Percentiles rank a stretch among this genome's conserved stretches.
These are phyloP conservation scores for Scedosporium apiospermum DNA, from an alignment of 2,329 filamentous ascomycete genomes.

Conservation along the genomic window DNA sequence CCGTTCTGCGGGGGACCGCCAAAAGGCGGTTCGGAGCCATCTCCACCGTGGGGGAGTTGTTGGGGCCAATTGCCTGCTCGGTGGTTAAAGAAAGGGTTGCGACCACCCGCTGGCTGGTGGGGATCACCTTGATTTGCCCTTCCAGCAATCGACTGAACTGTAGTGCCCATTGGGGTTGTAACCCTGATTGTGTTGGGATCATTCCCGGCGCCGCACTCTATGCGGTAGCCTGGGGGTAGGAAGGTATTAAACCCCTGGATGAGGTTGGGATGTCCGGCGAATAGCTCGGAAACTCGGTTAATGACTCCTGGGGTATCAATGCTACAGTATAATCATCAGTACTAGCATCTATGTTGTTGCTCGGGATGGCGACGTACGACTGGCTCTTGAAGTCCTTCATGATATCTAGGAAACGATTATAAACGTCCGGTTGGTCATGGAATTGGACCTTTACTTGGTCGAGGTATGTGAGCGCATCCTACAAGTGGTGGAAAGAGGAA, in stretches of 20 bases:
- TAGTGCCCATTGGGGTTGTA: conserved; percentile 96
- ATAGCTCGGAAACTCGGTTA: conserved; percentile 88
- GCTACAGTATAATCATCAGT: conserved; percentile 24
- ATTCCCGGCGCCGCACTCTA: conserved; percentile 88
- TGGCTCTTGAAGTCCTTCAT: conserved; percentile 99
- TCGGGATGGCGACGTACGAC: conserved; percentile 50
- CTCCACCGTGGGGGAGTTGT: conserved; percentile 48
- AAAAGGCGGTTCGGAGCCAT: conserved; percentile 51
- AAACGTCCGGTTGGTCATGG: conserved; percentile 91
- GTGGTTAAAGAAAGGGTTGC: conserved; percentile 33
- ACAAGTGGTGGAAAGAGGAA: conserved; percentile 5
- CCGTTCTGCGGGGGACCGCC: conserved; percentile 25
- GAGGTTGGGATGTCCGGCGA: conserved; percentile 87
- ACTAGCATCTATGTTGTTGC: background rate
- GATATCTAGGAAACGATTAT: conserved; percentile 93
- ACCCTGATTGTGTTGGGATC: conserved; percentile 95
- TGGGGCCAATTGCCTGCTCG: conserved; percentile 42
- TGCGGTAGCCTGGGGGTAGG: conserved; percentile 86
- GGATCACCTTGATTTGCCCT: conserved; percentile 37
- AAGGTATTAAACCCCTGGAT: conserved; percentile 99
- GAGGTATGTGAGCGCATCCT: conserved; percentile 81
- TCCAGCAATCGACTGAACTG: conserved; percentile 72
- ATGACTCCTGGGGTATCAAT: conserved; percentile 98
- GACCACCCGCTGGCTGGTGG: conserved; percentile 11
- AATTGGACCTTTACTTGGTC: conserved; percentile 99